A percentile compares a stretch with the other conserved stretches of the same genome.
phyloP scores from a whole-genome alignment of 2,329 filamentous ascomycete species.

The Ophiostoma novo-ulmi region DNA sequence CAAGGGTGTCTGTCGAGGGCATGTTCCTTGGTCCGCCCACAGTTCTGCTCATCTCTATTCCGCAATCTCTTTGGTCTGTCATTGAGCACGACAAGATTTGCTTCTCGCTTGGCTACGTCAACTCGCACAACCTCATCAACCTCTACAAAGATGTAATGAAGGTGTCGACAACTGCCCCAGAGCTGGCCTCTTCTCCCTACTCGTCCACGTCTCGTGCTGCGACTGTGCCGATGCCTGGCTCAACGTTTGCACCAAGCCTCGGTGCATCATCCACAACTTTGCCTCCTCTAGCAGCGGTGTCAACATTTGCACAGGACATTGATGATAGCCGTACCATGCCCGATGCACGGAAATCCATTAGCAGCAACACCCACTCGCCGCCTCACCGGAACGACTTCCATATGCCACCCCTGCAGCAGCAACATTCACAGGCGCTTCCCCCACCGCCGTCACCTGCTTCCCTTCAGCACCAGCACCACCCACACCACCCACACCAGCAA shows the following conservation, averaged over 20 bases:
- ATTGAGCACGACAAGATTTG: slow-evolving; percentile 63
- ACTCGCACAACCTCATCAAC: slow-evolving; percentile 62
- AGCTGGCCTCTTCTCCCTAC: background rate
- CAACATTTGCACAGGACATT: slow-evolving; percentile 44
- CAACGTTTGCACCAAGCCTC: background rate
- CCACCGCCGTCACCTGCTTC: background rate
- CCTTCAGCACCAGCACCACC: slow-evolving; percentile 15
- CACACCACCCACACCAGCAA: slow-evolving; percentile 13
- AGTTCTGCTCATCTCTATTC: slow-evolving; percentile 62
- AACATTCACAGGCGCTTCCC: background rate
- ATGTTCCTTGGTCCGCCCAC: slow-evolving; percentile 65
- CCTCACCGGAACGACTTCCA: slow-evolving; percentile 17
- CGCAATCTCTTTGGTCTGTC: slow-evolving; percentile 57
- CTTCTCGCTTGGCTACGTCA: slow-evolving; percentile 60
- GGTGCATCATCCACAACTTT: background rate
- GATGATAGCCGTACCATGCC: slow-evolving; percentile 55
- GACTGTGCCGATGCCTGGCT: background rate
- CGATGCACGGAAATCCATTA: slow-evolving; percentile 47
- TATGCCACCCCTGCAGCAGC: slow-evolving; percentile 18
- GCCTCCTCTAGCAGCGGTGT: background rate
- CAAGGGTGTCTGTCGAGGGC: slow-evolving; percentile 59
- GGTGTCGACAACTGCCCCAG: slow-evolving; percentile 36
- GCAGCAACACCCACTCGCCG: slow-evolving; percentile 24
- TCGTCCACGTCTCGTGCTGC: background rate
- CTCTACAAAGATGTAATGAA: slow-evolving; percentile 57